Evolutionary conservation across 1,139 yeast species (phyloP), one percentile per base, ranked within the genome.

Genomic region (Kodamaea plutei): DNA sequence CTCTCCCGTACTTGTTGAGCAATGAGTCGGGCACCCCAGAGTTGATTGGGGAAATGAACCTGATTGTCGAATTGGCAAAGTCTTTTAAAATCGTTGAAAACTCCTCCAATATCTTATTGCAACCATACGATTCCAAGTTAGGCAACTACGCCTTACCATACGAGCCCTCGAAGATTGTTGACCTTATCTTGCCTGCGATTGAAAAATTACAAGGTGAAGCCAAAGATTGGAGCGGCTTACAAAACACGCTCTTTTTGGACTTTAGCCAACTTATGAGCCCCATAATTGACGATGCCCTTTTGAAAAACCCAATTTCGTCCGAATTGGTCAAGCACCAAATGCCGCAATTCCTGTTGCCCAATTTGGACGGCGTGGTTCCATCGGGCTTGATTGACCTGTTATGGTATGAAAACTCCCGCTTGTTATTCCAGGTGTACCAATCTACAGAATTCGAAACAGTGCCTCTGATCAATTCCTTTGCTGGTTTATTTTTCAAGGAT

Each of bases 1-100:
- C 88, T 6, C 48, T 85, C 27, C 96, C 96, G 3, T 85, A 79
- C 50, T 56, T 82, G 37, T 61, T 76, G 41, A 65, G 73, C 35
- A 73, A 73, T 39, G 72, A 66, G 31, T 15, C 19, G 13, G 34
- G 38, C 12, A 50, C 50, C 16, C 46, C 58, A 2, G 62, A 49
- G 21, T 48, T 68, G 25, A 58, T 59, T 10, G 48, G 40, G 1
- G 55, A 62, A 14, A 64, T 73, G 23, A 62, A 66, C 30, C 68
- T 67, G 14, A 44, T 81, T 28, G 41, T 80, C 8, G 63, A 60
- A 3, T 43, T 62, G 18, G 78, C 84, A 1, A 57, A 58, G 28
- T 36, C 40, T 2, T 73, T 71, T 38, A 41, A 48, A 8, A 46
- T 66, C 11, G 47, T 51, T 13, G 54, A 50, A 8, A 36, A 40